These are phyloP conservation scores for Candida maltosa DNA, from an alignment of 805 yeast genomes.

Conservation along the genomic window DNA sequence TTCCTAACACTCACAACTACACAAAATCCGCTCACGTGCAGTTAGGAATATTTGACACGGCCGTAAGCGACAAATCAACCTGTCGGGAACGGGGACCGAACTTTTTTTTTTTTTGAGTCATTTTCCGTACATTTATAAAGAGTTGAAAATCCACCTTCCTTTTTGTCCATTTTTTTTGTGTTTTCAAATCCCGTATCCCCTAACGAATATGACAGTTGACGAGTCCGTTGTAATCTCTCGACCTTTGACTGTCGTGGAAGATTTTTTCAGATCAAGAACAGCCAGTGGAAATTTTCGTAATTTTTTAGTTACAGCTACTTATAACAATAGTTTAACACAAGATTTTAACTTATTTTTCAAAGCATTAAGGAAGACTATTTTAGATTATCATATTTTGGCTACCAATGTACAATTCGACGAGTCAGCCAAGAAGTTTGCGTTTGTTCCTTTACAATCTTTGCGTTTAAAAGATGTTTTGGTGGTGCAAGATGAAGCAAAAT, in stretches of 20 bases:
- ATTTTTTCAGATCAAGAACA: conserved; percentile 32
- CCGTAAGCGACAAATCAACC: too few species aligned
- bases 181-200: too few species aligned
- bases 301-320: conserved; percentile 32
- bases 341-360: conserved; percentile 14
- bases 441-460: conserved; percentile 21
- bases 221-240: conserved; percentile 14
- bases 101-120: too few species aligned
- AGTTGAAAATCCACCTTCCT: too few species aligned
- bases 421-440: conserved; percentile 10
- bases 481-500: conserved; percentile 10
- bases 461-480: conserved; percentile 24
- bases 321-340: conserved; percentile 16
- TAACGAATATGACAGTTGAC: background rate
- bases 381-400: conserved; percentile 31
- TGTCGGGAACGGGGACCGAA: too few species aligned
- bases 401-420: conserved; percentile 26
- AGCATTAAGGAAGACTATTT: conserved; percentile 27
- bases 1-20: too few species aligned
- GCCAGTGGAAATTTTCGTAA: conserved; percentile 25
- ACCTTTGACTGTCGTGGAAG: conserved; percentile 28
- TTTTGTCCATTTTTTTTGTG: too few species aligned
- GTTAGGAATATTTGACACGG: too few species aligned
- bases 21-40: too few species aligned
- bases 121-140: too few species aligned